phyloP scores from a whole-genome alignment of 768 basidiomycete genomes.

The Russula sp. region DNA sequence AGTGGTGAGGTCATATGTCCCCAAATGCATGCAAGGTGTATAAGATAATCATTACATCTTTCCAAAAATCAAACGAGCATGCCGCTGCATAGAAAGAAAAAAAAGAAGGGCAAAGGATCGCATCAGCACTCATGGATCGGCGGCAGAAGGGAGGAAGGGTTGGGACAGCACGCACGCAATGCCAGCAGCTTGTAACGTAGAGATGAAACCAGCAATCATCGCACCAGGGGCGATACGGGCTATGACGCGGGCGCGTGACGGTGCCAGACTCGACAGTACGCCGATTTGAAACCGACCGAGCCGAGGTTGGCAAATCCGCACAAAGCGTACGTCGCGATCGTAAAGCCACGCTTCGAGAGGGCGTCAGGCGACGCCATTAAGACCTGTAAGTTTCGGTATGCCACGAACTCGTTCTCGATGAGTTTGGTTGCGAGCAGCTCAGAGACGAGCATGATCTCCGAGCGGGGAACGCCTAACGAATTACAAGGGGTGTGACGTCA shows the following conservation, averaged over 20 bases:
- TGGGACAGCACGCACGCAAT: slow-evolving; percentile 47
- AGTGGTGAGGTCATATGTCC: not conserved
- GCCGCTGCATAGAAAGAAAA: slow-evolving; percentile 29
- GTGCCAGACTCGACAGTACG: slow-evolving; percentile 67
- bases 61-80: slow-evolving; percentile 35
- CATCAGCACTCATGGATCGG: not conserved
- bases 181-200: slow-evolving; percentile 58
- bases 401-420: slow-evolving; percentile 83
- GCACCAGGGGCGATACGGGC: slow-evolving; percentile 65
- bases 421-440: slow-evolving; percentile 84
- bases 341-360: slow-evolving; percentile 69
- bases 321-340: slow-evolving; percentile 81
- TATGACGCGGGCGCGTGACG: slow-evolving; percentile 66
- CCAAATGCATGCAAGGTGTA: not conserved
- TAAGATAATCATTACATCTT: not conserved
- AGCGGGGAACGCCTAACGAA: slow-evolving; percentile 61
- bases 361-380: slow-evolving; percentile 48
- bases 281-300: slow-evolving; percentile 81
- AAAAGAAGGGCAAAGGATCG: not conserved
- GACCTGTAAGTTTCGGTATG: slow-evolving; percentile 56
- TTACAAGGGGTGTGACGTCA: not conserved
- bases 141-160: not conserved
- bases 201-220: slow-evolving; percentile 68
- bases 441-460: slow-evolving; percentile 79
- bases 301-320: slow-evolving; percentile 91